These are phyloP conservation scores for Backusella morwellensis DNA, from an alignment of 192 early-diverging fungal species.

Conservation along the genomic window DNA sequence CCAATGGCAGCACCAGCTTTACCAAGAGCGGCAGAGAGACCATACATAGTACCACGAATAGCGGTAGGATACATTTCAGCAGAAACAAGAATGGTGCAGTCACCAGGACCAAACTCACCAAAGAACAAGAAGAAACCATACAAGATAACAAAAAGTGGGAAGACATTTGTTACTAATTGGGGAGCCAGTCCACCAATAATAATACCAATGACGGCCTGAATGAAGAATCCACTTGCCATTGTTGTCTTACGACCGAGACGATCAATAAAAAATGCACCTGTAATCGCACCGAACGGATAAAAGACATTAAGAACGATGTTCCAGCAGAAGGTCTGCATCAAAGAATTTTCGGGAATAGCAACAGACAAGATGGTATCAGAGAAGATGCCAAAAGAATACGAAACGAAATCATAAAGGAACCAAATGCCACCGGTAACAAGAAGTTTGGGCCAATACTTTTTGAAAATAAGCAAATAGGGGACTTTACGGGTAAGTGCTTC, in stretches of 20 bases:
- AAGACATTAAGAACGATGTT: constrained; percentile 49
- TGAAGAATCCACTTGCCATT: constrained; percentile 52
- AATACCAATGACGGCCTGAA: constrained; percentile 44
- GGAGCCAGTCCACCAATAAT: constrained; percentile 41
- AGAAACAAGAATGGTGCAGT: constrained; percentile 46
- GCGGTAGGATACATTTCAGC: constrained; percentile 53
- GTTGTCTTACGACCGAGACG: constrained; percentile 47
- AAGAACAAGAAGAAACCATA: constrained; percentile 56
- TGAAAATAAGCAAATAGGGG: constrained; percentile 50
- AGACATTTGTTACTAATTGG: constrained; percentile 32
- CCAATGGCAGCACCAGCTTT: constrained; percentile 46
- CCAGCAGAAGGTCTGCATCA: constrained; percentile 53
- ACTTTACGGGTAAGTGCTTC: constrained; percentile 46
- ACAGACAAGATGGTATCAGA: constrained; percentile 26
- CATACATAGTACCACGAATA: constrained; percentile 50
- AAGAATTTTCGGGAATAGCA: constrained; percentile 29
- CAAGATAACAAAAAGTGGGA: constrained; percentile 51
- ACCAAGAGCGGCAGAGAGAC: constrained; percentile 46
- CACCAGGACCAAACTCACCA: constrained; percentile 56
- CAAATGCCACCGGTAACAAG: constrained; percentile 47
- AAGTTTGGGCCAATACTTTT: constrained; percentile 50
- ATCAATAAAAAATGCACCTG: constrained; percentile 42
- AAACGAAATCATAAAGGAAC: constrained; percentile 48
- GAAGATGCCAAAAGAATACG: constrained; percentile 32
- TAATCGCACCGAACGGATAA: constrained; percentile 49